Base-by-base conservation (phyloP, 805 yeast genomes). In the Ogataea ramenticola region DNA sequence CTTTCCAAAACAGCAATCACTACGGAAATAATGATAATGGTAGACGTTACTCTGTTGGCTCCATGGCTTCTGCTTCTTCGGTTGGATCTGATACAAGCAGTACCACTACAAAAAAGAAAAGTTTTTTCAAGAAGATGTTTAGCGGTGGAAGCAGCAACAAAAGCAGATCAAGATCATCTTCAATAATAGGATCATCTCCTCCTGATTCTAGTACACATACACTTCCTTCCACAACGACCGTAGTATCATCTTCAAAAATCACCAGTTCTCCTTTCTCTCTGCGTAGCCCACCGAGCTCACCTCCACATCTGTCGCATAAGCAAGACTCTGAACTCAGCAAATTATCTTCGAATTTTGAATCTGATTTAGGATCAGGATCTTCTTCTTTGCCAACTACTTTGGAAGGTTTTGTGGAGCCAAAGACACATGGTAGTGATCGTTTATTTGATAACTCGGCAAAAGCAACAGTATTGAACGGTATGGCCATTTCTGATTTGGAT, bases 61-160 rank as follows among this genome's bases (percentile, higher is more conserved):
- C 37, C 3, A 17, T 19, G 17, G 15, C 17, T 19, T 34, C 37
- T 9, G 19, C 4, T 19, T 19, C 37, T 4, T 34, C 37, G 7
- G 21, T 17, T n/a, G 24, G n/a, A 19, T 34, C 37, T 3, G 21
- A 33, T n/a, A 20, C 7, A 8, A 34, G 37, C 15, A 34, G 19
- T 20, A 22, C 21, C 14, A 22, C 30, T n/a, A 5, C 42, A 24
- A 48, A 48, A 43, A 54, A 53, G 40, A 54, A 51, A 41, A 48
- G 45, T 5, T 56, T 58, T 37, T 55, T 58, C 34, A 55, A 56
- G 42, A 57, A 54, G 26, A 42, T 58, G 17, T 62, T 64, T 46
- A 60, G 45, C 32, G n/a, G n/a, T 29, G 32, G n/a, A 29, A 8
- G 33, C 52, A 21, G 31, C 34, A 2, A 16, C 4, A 32, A 16